Conservation (phyloP, 495 filamentous ascomycete species). For the Bacidia gigantensis region DNA sequence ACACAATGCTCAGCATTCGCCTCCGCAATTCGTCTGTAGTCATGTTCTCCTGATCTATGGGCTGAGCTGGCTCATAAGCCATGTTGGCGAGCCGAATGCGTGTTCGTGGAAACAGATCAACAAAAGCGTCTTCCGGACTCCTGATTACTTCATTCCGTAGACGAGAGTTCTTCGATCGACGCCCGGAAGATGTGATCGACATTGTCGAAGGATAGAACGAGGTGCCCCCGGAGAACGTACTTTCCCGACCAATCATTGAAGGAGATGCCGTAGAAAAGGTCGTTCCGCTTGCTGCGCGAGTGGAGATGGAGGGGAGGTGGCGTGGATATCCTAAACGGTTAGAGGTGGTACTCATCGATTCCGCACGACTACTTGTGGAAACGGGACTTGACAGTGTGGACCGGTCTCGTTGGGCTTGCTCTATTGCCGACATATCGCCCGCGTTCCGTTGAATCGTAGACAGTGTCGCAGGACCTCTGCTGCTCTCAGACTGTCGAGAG, state of each 20-base stretch:
- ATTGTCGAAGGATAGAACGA: conserved; percentile 33
- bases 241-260: conserved; percentile 19
- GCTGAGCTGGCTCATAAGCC: conserved; percentile 53
- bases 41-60: conserved; percentile 46
- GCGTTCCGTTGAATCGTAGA: conserved; percentile 28
- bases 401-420: conserved; percentile 35
- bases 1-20: conserved; percentile 89
- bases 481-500: conserved; percentile 7
- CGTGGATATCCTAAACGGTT: conserved; percentile 24
- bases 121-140: conserved; percentile 45
- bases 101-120: conserved; percentile 51
- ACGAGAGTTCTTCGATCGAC: conserved; percentile 53
- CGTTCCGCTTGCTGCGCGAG: conserved; percentile 30
- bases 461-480: conserved; percentile 12
- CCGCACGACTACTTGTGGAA: conserved; percentile 49
- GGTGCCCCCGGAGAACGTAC: conserved; percentile 18
- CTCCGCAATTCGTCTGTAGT: conserved; percentile 74
- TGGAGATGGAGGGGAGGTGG: conserved; percentile 22
- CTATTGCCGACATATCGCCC: conserved; percentile 25
- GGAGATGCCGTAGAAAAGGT: conserved; percentile 25
- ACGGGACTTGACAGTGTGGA: conserved; percentile 47
- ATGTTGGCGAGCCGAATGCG: conserved; percentile 66
- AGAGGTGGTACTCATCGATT: conserved; percentile 46
- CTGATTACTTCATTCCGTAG: conserved; percentile 69
- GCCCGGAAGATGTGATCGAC: conserved; percentile 51